Percentiles rank a stretch among this genome's conserved stretches.
Conservation (phyloP, 371 early-diverging fungal species). For the Choanephora cucurbitarum region DNA sequence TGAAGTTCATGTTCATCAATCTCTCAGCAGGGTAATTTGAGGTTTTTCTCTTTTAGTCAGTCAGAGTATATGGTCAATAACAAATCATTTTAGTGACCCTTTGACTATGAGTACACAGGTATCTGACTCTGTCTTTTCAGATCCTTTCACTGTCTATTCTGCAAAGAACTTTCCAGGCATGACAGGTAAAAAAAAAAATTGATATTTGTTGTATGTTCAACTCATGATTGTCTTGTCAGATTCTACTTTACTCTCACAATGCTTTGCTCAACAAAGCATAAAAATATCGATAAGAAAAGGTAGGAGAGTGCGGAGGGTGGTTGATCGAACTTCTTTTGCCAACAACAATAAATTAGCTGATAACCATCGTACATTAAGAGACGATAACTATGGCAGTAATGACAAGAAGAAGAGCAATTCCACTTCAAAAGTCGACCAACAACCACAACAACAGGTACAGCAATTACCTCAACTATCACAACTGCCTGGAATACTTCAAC, state of each 20-base stretch:
- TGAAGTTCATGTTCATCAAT: constrained; percentile 47
- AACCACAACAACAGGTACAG: neutral
- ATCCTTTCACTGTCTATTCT: constrained; percentile 49
- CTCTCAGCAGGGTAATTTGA: constrained; percentile 29
- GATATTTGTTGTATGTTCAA: neutral
- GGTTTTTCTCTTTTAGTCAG: neutral
- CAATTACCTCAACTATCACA: neutral
- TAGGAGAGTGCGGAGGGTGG: constrained; percentile 21
- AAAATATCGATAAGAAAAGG: constrained; percentile 68
- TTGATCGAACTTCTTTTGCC: constrained; percentile 10
- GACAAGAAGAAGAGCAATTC: neutral
- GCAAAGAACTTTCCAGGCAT: constrained; percentile 66
- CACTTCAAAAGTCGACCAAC: neutral
- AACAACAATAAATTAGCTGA: constrained; percentile 7
- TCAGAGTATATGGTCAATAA: neutral
- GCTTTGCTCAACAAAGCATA: constrained; percentile 68
- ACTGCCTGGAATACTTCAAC: no score
- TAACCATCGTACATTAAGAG: neutral
- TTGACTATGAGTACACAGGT: constrained; percentile 37
- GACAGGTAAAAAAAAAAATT: constrained; percentile 44
- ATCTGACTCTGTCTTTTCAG: constrained; percentile 30
- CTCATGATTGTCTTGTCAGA: constrained; percentile 28
- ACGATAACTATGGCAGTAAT: neutral
- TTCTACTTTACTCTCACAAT: constrained; percentile 64
- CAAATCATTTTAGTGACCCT: constrained; percentile 28